phyloP scores from a whole-genome alignment of 2,329 filamentous ascomycete genomes.

The Tolypocladium nubicola region DNA sequence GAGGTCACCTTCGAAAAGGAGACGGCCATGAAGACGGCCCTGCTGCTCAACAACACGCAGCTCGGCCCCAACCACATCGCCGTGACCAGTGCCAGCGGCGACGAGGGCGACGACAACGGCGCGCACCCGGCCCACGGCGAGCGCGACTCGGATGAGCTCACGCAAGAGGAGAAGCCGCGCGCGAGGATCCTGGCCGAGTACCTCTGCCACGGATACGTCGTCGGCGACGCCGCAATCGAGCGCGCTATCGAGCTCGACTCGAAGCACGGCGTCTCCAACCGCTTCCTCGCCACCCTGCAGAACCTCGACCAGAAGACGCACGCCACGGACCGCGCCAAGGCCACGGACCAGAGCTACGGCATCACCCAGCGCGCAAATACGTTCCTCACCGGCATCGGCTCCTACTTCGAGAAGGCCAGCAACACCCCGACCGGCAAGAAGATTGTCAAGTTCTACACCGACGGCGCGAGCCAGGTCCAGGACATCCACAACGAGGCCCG shows the following conservation, averaged over 20 bases:
- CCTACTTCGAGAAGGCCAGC: slow-evolving; percentile 91
- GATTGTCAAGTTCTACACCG: slow-evolving; percentile 77
- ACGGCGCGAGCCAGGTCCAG: slow-evolving; percentile 77
- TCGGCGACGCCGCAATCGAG: slow-evolving; percentile 67
- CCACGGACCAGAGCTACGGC: slow-evolving; percentile 75
- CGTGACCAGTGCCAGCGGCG: slow-evolving; percentile 57
- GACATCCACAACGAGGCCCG: slow-evolving; percentile 90
- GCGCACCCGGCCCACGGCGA: slow-evolving; percentile 43
- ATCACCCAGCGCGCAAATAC: slow-evolving; percentile 62
- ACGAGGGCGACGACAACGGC: slow-evolving; percentile 53
- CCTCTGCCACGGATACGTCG: slow-evolving; percentile 84
- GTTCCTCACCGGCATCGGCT: slow-evolving; percentile 55
- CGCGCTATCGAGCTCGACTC: slow-evolving; percentile 78
- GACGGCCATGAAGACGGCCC: slow-evolving; percentile 91
- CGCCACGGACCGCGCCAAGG: slow-evolving; percentile 75
- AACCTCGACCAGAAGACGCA: slow-evolving; percentile 79
- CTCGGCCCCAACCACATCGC: slow-evolving; percentile 79
- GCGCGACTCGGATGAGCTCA: slow-evolving; percentile 57
- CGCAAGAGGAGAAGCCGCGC: slow-evolving; percentile 94
- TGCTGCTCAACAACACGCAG: slow-evolving; percentile 94
- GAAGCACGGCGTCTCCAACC: slow-evolving; percentile 73
- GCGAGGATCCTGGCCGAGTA: slow-evolving; percentile 92
- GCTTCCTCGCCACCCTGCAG: slow-evolving; percentile 68
- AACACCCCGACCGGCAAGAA: slow-evolving; percentile 82
- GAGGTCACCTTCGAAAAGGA: slow-evolving; percentile 96